Conservation (phyloP, 805 yeast genomes). For the Pichia cephalocereana region DNA sequence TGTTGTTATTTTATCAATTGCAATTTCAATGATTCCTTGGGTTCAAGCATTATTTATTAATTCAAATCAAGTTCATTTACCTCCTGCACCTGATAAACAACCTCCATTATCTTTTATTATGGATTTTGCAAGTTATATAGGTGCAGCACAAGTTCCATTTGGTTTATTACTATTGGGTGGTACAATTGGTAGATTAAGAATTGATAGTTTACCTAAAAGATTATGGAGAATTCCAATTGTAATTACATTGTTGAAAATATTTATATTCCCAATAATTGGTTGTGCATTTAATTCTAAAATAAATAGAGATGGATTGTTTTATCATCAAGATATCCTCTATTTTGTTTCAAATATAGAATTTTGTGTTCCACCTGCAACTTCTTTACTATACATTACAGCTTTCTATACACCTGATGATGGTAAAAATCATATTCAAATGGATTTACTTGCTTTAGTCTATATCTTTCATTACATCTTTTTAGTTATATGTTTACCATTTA, state of each 20-base stretch:
- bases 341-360: constrained; percentile 68
- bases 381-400: constrained; percentile 82
- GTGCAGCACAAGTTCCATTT: constrained; percentile 81
- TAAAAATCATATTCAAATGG: constrained; percentile 58
- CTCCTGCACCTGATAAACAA: constrained; percentile 70
- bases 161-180: constrained; percentile 82
- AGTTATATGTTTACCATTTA: constrained; percentile 62
- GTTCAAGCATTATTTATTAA: constrained; percentile 58
- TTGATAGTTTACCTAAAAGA: constrained; percentile 54
- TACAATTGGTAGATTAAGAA: constrained; percentile 66
- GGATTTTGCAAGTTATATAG: constrained; percentile 73
- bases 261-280: constrained; percentile 74
- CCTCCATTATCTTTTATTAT: constrained; percentile 82
- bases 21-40: constrained; percentile 82
- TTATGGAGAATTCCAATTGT: constrained; percentile 58
- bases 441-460: constrained; percentile 69
- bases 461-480: constrained; percentile 66
- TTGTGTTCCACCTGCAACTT: constrained; percentile 82
- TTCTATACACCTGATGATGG: constrained; percentile 63
- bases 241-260: constrained; percentile 49
- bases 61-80: constrained; percentile 40
- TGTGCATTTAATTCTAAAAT: constrained; percentile 57
- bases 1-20: constrained; percentile 54
- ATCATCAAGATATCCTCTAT: constrained; percentile 47
- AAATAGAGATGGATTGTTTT: constrained; percentile 54